phyloP scores from a whole-genome alignment of 805 yeast genomes.

The Wickerhamia fluorescens region DNA sequence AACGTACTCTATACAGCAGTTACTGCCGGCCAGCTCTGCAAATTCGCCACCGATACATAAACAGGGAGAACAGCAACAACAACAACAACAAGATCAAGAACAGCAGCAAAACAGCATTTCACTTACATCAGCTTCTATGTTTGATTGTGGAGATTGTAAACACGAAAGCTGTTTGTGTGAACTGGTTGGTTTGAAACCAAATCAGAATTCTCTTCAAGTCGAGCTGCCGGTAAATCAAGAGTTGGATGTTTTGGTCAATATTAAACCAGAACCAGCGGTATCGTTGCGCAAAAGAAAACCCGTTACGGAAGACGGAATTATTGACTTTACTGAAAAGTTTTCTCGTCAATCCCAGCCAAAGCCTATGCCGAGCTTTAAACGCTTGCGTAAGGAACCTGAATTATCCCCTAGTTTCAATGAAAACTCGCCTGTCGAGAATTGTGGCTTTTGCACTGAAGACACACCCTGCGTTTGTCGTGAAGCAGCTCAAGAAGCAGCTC shows the following conservation, averaged over 20 bases:
- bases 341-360: constrained; percentile 14
- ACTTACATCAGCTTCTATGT: constrained; percentile 14
- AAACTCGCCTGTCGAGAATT: constrained; percentile 56
- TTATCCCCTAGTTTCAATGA: constrained; percentile 29
- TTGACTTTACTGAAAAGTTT: constrained; percentile 51
- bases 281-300: constrained; percentile 36
- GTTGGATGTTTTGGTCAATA: constrained; percentile 30
- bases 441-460: constrained; percentile 92
- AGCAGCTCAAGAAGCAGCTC: constrained; percentile 48
- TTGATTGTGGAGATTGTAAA: constrained; percentile 58
- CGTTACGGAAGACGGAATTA: constrained; percentile 23
- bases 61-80: too few species aligned
- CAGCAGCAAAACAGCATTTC: constrained; percentile 9
- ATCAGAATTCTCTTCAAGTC: background rate
- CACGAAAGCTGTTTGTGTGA: constrained; percentile 69
- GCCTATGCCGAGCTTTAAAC: constrained; percentile 31
- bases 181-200: constrained; percentile 34
- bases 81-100: background rate
- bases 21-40: constrained; percentile 49
- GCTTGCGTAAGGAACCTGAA: constrained; percentile 2
- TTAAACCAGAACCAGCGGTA: constrained; percentile 63
- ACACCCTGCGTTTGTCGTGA: constrained; percentile 91
- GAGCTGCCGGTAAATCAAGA: constrained; percentile 8
- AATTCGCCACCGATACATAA: constrained; percentile 35
- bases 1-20: constrained; percentile 36